phyloP scores from a whole-genome alignment of 1,284 basidiomycete genomes.

The Chalciporus piperatoides region DNA sequence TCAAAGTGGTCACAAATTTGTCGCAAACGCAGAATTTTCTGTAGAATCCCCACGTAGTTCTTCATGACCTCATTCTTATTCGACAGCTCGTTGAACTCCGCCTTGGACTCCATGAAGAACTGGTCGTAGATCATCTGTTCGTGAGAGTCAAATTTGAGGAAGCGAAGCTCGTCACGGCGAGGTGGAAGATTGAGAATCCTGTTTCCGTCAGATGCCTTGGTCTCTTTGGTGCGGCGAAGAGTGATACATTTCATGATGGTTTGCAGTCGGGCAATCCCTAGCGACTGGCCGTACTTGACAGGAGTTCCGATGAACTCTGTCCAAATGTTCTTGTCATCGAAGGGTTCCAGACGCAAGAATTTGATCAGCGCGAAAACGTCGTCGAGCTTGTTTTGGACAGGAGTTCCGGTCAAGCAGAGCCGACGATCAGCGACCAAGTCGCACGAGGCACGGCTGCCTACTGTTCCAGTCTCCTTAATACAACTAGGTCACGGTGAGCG shows the following conservation, averaged over 20 bases:
- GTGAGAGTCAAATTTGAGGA: constrained; percentile 78
- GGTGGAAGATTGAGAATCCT: constrained; percentile 86
- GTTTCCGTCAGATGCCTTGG: constrained; percentile 75
- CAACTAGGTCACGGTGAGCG: constrained; percentile 51
- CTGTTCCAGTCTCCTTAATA: constrained; percentile 94
- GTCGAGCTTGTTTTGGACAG: constrained; percentile 98
- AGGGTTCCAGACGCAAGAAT: constrained; percentile 89
- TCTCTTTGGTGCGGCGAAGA: constrained; percentile 93
- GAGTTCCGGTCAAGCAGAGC: constrained; percentile 93
- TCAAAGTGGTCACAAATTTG: constrained; percentile 98
- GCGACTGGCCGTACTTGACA: constrained; percentile 87
- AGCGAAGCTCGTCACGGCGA: constrained; percentile 80
- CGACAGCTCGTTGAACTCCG: constrained; percentile 85
- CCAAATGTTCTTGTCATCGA: constrained; percentile 93
- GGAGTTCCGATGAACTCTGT: constrained; percentile 89
- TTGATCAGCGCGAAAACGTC: constrained; percentile 97
- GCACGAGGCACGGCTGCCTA: constrained; percentile 92
- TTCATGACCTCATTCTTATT: constrained; percentile 91
- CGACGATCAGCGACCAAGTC: constrained; percentile 92
- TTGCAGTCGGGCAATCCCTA: constrained; percentile 92
- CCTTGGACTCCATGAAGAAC: constrained; percentile 85
- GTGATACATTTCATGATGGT: constrained; percentile 97
- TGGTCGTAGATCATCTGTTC: constrained; percentile 88
- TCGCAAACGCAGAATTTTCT: constrained; percentile 90
- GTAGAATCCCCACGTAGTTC: constrained; percentile 96